phyloP scores from a whole-genome alignment of 257 asterid species.

The Primulina tabacum region DNA sequence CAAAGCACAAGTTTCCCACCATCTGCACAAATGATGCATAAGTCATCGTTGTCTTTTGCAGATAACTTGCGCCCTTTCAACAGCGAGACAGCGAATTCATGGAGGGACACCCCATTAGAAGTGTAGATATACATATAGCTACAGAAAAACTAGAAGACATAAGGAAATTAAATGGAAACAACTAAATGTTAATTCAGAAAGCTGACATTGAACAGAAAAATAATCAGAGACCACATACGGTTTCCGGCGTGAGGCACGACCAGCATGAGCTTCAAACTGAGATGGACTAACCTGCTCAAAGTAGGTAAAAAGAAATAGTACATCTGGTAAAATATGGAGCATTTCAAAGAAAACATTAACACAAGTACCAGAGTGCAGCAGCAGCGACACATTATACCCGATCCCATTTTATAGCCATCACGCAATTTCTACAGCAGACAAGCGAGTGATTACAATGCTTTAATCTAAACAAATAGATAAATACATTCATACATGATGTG shows the following conservation, averaged over 20 bases:
- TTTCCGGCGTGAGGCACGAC: constrained; percentile 95
- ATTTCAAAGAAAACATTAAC: constrained; percentile 23
- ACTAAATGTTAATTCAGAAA: constrained; percentile 3
- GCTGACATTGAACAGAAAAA: constrained; percentile 23
- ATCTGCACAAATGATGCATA: constrained; percentile 97
- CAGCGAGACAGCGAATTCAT: constrained; percentile 82
- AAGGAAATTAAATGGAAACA: constrained; percentile 24
- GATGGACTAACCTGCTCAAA: constrained; percentile 93
- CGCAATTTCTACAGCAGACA: constrained; percentile 65
- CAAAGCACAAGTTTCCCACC: constrained; percentile 98
- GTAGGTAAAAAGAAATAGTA: constrained; percentile 26
- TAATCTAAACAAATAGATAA: neutral
- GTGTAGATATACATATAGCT: constrained; percentile 95
- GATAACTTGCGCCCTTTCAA: constrained; percentile 72
- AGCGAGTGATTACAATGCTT: constrained; percentile 25
- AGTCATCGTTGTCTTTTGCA: constrained; percentile 74
- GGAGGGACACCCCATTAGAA: constrained; percentile 96
- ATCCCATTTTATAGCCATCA: constrained; percentile 85
- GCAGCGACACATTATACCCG: constrained; percentile 83
- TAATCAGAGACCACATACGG: constrained; percentile 59
- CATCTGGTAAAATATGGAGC: constrained; percentile 19
- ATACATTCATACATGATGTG: neutral
- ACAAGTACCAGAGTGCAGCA: constrained; percentile 75
- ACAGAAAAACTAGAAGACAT: constrained; percentile 36
- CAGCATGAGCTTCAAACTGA: constrained; percentile 98